Evolutionary conservation across 768 basidiomycete genomes (phyloP).

Genomic region (Hypsizygus marmoreus): DNA sequence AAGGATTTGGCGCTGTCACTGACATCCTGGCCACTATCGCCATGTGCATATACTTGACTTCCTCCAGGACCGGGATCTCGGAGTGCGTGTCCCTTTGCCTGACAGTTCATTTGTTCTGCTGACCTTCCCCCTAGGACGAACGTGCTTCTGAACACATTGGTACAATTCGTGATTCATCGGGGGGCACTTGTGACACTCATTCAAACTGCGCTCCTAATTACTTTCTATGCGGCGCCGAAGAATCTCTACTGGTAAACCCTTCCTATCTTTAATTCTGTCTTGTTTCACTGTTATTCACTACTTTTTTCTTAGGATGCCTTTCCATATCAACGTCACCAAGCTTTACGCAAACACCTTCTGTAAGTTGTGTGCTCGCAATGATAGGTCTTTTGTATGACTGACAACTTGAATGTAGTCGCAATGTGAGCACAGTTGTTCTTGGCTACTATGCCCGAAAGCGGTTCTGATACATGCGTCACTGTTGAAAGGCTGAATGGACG

Average conservation of each 20-base stretch:
- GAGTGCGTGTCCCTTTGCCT: constrained; percentile 27
- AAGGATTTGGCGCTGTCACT: constrained; percentile 44
- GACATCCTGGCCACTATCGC: constrained; percentile 47
- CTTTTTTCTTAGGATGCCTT: constrained; percentile 37
- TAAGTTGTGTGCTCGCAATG: constrained; percentile 32
- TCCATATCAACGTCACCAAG: constrained; percentile 50
- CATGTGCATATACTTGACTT: constrained; percentile 41
- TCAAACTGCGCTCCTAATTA: constrained; percentile 40
- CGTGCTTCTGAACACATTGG: constrained; percentile 38
- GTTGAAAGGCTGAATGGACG: constrained; percentile 24
- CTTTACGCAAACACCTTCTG: constrained; percentile 53
- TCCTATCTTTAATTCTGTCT: background rate
- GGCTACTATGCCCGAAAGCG: background rate
- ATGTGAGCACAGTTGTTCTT: constrained; percentile 24
- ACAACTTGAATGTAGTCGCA: constrained; percentile 25
- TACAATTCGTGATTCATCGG: constrained; percentile 42
- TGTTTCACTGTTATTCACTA: background rate
- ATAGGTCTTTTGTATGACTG: background rate
- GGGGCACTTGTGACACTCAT: constrained; percentile 46
- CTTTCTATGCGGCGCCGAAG: constrained; percentile 39
- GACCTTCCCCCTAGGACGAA: constrained; percentile 33
- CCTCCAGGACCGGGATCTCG: constrained; percentile 38
- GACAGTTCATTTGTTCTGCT: background rate
- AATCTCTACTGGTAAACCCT: constrained; percentile 38
- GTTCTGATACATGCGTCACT: too few relatives aligned